Percentiles rank a stretch among this genome's conserved stretches.
Conservation (phyloP, 1,284 basidiomycete species). For the Moniliella sp. region DNA sequence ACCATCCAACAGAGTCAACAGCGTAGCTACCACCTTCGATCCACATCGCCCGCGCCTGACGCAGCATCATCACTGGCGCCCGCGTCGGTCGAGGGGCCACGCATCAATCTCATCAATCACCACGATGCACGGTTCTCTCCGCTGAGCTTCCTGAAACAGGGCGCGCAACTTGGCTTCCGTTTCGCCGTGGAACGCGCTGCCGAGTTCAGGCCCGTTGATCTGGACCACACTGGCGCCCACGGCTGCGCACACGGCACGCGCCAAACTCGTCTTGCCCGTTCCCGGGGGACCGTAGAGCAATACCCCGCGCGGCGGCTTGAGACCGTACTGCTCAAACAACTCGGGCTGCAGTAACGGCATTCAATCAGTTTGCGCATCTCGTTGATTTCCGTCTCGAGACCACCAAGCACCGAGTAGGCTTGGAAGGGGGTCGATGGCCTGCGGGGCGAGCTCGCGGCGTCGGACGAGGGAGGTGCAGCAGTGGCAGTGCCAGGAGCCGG, state of each 20-base stretch:
- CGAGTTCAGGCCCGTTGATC: constrained; percentile 82
- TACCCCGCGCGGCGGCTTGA: constrained; percentile 27
- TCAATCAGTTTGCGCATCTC: constrained; percentile 83
- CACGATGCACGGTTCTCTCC: constrained; percentile 57
- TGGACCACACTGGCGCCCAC: constrained; percentile 17
- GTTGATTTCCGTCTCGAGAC: constrained; percentile 63
- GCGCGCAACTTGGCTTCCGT: constrained; percentile 73
- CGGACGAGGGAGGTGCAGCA: too few relatives aligned
- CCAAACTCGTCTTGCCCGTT: constrained; percentile 32
- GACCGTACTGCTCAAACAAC: constrained; percentile 64
- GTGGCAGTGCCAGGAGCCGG: too few relatives aligned
- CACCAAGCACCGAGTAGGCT: constrained; percentile 57
- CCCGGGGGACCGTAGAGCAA: constrained; percentile 32
- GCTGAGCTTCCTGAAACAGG: constrained; percentile 64
- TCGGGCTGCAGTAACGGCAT: constrained; percentile 71
- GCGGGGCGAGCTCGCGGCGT: too few relatives aligned
- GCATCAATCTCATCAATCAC: constrained; percentile 93
- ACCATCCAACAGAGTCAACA: constrained; percentile 84
- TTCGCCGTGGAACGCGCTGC: constrained; percentile 84
- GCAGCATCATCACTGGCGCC: constrained; percentile 52
- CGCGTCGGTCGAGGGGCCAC: constrained; percentile 69
- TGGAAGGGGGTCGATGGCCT: too few relatives aligned
- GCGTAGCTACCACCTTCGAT: constrained; percentile 84
- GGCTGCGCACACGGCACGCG: constrained; percentile 21
- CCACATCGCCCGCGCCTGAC: constrained; percentile 47